Percentiles rank a stretch among this genome's conserved stretches.
phyloP scores from a whole-genome alignment of 1,284 basidiomycete genomes.

The Apiotrichum veenhuisii region DNA sequence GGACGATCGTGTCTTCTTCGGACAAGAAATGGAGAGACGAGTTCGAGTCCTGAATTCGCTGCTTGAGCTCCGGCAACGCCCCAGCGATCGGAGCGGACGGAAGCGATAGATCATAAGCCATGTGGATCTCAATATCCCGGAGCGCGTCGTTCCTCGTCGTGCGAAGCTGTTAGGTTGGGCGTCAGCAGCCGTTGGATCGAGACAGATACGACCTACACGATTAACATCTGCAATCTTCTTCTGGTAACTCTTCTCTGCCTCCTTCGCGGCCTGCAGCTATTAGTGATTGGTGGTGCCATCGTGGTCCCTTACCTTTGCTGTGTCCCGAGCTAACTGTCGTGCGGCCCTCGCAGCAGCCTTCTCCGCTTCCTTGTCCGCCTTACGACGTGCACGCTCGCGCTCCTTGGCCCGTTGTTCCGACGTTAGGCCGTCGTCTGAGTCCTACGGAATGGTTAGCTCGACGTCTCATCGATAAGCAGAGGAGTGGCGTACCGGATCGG shows the following conservation, averaged over 20 bases:
- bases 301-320: slow-evolving; percentile 34
- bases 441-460: not conserved
- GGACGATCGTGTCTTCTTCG: slow-evolving; percentile 28
- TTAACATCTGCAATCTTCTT: slow-evolving; percentile 40
- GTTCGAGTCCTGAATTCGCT: slow-evolving; percentile 31
- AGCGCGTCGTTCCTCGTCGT: slow-evolving; percentile 44
- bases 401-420: not conserved
- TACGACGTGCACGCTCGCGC: not conserved
- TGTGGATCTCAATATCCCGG: slow-evolving; percentile 43
- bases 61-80: slow-evolving; percentile 38
- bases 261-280: slow-evolving; percentile 31
- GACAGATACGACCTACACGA: not conserved
- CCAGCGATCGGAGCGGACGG: slow-evolving; percentile 40
- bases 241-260: slow-evolving; percentile 40
- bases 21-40: slow-evolving; percentile 30
- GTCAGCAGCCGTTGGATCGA: not conserved
- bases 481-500: too few relatives aligned
- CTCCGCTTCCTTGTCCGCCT: slow-evolving; percentile 2
- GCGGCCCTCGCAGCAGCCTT: slow-evolving; percentile 33
- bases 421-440: not conserved
- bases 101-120: slow-evolving; percentile 38
- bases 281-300: too few relatives aligned
- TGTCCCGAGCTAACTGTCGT: slow-evolving; percentile 30
- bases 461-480: not conserved
- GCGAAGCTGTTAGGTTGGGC: slow-evolving; percentile 35